Conservation (phyloP, 192 early-diverging fungal species). For the Linnemannia hyalina region DNA sequence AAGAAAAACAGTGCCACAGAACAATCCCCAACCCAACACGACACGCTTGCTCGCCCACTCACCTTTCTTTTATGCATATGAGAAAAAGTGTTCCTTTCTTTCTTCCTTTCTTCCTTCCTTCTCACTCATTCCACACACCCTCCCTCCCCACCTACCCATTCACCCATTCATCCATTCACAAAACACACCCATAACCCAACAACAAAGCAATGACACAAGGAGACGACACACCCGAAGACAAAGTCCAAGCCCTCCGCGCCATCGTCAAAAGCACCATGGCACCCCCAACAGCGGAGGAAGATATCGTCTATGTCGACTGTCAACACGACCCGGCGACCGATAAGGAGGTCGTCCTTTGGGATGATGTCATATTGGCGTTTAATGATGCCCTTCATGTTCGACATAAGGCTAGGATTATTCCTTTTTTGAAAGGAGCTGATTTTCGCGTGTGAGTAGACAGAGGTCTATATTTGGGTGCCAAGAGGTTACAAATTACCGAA, state of each 20-base stretch:
- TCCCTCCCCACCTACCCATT: neutral
- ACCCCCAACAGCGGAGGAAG: neutral
- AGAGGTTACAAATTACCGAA: too few species aligned
- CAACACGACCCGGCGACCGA: neutral
- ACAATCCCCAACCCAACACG: too few species aligned
- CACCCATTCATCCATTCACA: neutral
- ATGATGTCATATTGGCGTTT: neutral
- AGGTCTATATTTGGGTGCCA: too few species aligned
- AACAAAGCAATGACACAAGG: neutral
- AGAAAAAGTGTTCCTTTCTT: neutral
- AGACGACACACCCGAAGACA: neutral
- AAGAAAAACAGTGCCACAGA: too few species aligned
- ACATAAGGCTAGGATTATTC: neutral
- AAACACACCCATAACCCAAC: neutral
- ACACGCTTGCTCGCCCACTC: neutral
- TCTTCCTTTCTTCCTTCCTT: conserved; percentile 2
- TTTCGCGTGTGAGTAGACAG: neutral
- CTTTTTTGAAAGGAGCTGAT: neutral
- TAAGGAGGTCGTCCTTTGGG: neutral
- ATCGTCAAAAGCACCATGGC: neutral
- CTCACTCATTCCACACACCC: neutral
- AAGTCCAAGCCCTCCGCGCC: neutral
- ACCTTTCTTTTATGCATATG: conserved; percentile 1
- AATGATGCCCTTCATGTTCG: neutral
- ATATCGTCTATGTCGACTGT: neutral